Evolutionary conservation across 768 basidiomycete genomes (phyloP).

Genomic region (Termitomyces sp.): DNA sequence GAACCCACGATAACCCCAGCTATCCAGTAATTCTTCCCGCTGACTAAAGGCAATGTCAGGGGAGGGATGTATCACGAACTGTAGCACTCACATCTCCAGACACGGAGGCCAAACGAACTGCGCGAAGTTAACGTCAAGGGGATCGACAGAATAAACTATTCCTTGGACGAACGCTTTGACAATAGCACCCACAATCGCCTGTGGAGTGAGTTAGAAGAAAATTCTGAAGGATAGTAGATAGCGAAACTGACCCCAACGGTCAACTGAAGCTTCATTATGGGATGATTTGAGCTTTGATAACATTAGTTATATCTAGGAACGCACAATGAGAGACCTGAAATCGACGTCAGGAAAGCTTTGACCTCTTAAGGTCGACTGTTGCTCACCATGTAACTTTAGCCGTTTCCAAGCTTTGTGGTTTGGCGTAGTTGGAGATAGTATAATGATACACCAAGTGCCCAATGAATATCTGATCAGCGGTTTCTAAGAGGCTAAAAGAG

Average conservation of each 20-base stretch:
- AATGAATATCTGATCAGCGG: conserved; percentile 50
- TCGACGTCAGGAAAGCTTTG: conserved; percentile 1
- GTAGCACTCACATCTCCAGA: conserved; percentile 52
- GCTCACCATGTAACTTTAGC: conserved; percentile 43
- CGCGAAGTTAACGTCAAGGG: conserved; percentile 1
- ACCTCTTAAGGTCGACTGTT: not conserved
- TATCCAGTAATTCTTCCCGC: conserved; percentile 46
- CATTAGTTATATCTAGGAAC: conserved; percentile 10
- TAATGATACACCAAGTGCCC: conserved; percentile 55
- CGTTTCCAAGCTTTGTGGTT: conserved; percentile 26
- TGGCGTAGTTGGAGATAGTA: conserved; percentile 36
- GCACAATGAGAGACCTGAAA: conserved; percentile 46
- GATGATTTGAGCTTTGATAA: conserved; percentile 1
- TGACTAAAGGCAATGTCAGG: conserved; percentile 33
- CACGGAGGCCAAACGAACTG: conserved; percentile 53
- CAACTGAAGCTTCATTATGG: conserved; percentile 35
- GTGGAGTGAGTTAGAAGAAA: not conserved
- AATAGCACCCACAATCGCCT: conserved; percentile 52
- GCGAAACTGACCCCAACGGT: conserved; percentile 32
- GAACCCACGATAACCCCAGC: conserved; percentile 47
- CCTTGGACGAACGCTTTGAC: conserved; percentile 39
- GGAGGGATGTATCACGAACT: not conserved
- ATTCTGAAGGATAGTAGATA: not conserved
- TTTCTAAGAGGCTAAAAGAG: conserved; percentile 40
- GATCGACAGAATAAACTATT: not conserved